Percentiles rank a stretch among this genome's conserved stretches.
Conservation (phyloP, 2,329 filamentous ascomycete species). For the Penicillium sp. region DNA sequence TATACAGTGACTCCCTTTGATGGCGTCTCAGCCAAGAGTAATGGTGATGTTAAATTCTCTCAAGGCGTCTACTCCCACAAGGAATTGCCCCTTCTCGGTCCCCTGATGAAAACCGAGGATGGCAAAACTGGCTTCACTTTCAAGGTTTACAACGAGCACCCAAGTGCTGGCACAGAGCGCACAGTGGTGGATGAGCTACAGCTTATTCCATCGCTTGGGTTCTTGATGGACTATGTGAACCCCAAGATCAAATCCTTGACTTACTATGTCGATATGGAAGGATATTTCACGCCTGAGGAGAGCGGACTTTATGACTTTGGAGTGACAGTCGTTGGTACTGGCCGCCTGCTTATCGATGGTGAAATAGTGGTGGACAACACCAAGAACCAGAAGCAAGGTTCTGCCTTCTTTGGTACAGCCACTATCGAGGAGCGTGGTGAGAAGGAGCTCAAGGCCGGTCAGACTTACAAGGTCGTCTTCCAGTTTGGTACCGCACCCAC, state of each 20-base stretch:
- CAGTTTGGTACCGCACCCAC: constrained; percentile 62
- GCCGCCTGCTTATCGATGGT: constrained; percentile 64
- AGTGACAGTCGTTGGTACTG: constrained; percentile 65
- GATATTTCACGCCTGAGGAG: constrained; percentile 60
- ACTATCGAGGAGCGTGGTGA: constrained; percentile 64
- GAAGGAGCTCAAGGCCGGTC: constrained; percentile 58
- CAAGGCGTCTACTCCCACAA: constrained; percentile 67
- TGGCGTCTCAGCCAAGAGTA: constrained; percentile 39
- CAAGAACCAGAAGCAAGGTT: constrained; percentile 62
- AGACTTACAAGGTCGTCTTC: constrained; percentile 59
- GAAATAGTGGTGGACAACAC: constrained; percentile 65
- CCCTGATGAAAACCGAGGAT: constrained; percentile 51
- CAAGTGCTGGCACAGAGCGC: constrained; percentile 46
- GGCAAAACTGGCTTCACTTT: constrained; percentile 62
- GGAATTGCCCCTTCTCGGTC: constrained; percentile 60
- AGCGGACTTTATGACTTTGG: constrained; percentile 64
- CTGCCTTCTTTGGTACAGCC: constrained; percentile 65
- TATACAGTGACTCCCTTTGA: constrained; percentile 48
- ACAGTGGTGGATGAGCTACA: constrained; percentile 53
- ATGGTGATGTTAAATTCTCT: constrained; percentile 49
- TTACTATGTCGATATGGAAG: constrained; percentile 64
- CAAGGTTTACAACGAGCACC: constrained; percentile 62
- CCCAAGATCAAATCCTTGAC: constrained; percentile 52
- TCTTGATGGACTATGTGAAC: constrained; percentile 57
- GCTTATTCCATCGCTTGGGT: constrained; percentile 45